Evolutionary conservation across 2,329 filamentous ascomycete species (phyloP).

Genomic region (Elsinoe arachidis): DNA sequence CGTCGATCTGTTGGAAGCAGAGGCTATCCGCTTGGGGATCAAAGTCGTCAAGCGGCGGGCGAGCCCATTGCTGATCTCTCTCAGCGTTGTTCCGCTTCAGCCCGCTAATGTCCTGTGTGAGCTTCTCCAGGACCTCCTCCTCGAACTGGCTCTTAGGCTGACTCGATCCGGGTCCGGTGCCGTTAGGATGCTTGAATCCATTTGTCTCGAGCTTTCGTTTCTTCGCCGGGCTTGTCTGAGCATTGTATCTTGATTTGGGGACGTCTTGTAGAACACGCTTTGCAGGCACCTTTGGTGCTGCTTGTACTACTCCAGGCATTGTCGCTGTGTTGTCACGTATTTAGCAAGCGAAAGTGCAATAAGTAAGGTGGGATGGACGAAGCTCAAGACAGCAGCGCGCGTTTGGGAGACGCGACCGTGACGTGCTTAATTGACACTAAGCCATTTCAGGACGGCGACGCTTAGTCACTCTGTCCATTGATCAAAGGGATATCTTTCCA

Average conservation of each 20-base stretch:
- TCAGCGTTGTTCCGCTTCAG: constrained; percentile 82
- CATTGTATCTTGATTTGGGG: constrained; percentile 36
- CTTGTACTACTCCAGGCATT: constrained; percentile 27
- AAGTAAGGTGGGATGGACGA: constrained; percentile 9
- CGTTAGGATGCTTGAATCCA: constrained; percentile 55
- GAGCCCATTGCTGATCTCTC: constrained; percentile 86
- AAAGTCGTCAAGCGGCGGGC: constrained; percentile 54
- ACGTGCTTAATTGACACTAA: constrained; percentile 8
- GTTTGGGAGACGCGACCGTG: constrained; percentile 7
- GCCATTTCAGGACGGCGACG: background rate
- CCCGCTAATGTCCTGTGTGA: constrained; percentile 84
- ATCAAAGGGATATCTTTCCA: too few relatives aligned
- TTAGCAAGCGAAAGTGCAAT: background rate
- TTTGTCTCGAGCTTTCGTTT: constrained; percentile 70
- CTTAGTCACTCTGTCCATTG: background rate
- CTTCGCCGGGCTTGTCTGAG: constrained; percentile 53
- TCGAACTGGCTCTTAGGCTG: constrained; percentile 89
- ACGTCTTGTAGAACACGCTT: constrained; percentile 42
- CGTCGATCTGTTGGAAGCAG: constrained; percentile 93
- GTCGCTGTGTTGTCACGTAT: background rate
- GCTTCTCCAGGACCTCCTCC: constrained; percentile 85
- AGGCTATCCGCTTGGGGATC: constrained; percentile 58
- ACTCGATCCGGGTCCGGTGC: constrained; percentile 57
- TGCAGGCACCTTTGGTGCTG: constrained; percentile 28
- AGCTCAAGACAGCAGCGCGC: background rate